phyloP scores from a whole-genome alignment of 1,139 yeast species.

The Suhomyces terraborum region DNA sequence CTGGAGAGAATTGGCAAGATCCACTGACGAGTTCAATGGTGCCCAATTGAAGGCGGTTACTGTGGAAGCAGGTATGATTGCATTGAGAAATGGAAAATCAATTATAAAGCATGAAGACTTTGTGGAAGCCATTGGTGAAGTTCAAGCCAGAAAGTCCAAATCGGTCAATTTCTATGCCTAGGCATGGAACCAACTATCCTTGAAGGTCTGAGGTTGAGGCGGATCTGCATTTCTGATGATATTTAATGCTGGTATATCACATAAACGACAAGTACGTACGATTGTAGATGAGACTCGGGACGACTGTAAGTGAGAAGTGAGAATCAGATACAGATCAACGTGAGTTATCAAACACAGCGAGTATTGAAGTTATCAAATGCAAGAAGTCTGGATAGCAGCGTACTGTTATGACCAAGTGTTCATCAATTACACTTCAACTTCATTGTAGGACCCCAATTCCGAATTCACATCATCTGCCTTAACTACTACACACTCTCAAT shows the following conservation, averaged over 20 bases:
- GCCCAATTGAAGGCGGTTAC: slow-evolving; percentile 98
- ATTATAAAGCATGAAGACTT: slow-evolving; percentile 95
- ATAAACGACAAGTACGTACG: not conserved
- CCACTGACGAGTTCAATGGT: slow-evolving; percentile 97
- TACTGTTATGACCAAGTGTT: too few relatives aligned
- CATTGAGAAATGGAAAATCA: slow-evolving; percentile 90
- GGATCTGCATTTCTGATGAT: not conserved
- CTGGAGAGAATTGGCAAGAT: slow-evolving; percentile 97
- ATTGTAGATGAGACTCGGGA: too few relatives aligned
- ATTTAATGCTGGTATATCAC: not conserved
- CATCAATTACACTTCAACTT: too few relatives aligned
- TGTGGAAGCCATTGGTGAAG: slow-evolving; percentile 97
- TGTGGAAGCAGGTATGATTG: slow-evolving; percentile 99
- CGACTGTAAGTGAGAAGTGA: too few relatives aligned
- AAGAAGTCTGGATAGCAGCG: too few relatives aligned
- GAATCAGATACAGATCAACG: too few relatives aligned
- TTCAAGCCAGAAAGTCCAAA: slow-evolving; percentile 94
- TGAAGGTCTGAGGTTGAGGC: not conserved
- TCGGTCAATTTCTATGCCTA: slow-evolving; percentile 94
- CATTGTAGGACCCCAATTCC: too few relatives aligned
- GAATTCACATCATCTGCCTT: not conserved
- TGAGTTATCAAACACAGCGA: too few relatives aligned
- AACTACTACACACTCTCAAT: too few relatives aligned
- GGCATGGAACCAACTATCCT: slow-evolving; percentile 2
- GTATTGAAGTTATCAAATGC: too few relatives aligned